These are phyloP conservation scores for Clonostachys byssicola DNA, from an alignment of 2,329 filamentous ascomycete genomes.

Conservation along the genomic window DNA sequence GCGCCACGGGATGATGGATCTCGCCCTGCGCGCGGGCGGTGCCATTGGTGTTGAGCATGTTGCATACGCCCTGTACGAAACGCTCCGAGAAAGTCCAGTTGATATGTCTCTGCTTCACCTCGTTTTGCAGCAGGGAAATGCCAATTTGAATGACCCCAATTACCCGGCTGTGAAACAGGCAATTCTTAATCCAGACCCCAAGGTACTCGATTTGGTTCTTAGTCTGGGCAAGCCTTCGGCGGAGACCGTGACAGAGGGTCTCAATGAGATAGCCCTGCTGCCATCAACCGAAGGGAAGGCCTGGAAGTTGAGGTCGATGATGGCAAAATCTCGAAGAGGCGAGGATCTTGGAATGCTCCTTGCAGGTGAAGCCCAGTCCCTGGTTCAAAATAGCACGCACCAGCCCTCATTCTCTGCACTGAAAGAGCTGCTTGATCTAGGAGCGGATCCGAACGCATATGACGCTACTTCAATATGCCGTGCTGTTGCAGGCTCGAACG, in stretches of 20 bases:
- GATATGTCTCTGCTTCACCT: slow-evolving; percentile 45
- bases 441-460: slow-evolving; percentile 50
- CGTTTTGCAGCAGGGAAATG: slow-evolving; percentile 45
- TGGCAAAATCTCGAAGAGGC: slow-evolving; percentile 35
- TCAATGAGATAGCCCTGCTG: slow-evolving; percentile 36
- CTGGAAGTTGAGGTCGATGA: slow-evolving; percentile 41
- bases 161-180: slow-evolving; percentile 37
- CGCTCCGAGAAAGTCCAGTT: slow-evolving; percentile 36
- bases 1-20: slow-evolving; percentile 39
- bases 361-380: slow-evolving; percentile 43
- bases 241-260: slow-evolving; percentile 34
- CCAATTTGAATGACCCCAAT: slow-evolving; percentile 45
- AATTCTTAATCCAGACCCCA: slow-evolving; percentile 35
- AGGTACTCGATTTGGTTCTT: slow-evolving; percentile 42
- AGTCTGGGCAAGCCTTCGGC: slow-evolving; percentile 36
- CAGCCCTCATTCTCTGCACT: slow-evolving; percentile 36
- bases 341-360: slow-evolving; percentile 40
- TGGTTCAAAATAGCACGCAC: slow-evolving; percentile 28
- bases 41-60: slow-evolving; percentile 34
- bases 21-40: slow-evolving; percentile 41
- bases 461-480: slow-evolving; percentile 46
- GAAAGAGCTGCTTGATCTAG: slow-evolving; percentile 40
- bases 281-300: slow-evolving; percentile 40
- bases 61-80: slow-evolving; percentile 32
- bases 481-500: slow-evolving; percentile 41